These are phyloP conservation scores for Nicotiana noctiflora DNA, from an alignment of 257 asterid species.

Conservation along the genomic window DNA sequence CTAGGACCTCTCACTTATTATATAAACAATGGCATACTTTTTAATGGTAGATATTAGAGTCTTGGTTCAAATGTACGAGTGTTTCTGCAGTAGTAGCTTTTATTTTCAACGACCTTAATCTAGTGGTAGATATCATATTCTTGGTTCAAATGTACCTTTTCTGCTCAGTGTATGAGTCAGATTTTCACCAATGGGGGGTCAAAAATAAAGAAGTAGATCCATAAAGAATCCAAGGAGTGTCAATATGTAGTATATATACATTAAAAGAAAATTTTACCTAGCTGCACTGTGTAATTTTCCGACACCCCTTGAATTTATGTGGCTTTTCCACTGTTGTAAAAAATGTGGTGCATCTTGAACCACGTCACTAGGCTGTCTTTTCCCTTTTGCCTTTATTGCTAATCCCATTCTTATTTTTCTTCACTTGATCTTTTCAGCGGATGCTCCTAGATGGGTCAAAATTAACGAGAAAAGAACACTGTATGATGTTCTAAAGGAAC, in stretches of 20 bases:
- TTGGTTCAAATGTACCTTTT: background rate
- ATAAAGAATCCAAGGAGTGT: too few species aligned
- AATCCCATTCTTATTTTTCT: background rate
- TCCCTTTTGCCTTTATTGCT: background rate
- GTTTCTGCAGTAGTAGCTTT: background rate
- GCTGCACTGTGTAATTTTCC: too few species aligned
- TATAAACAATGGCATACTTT: background rate
- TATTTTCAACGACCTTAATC: background rate
- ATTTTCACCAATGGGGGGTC: too few species aligned
- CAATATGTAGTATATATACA: too few species aligned
- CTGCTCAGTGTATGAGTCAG: background rate
- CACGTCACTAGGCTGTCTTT: background rate
- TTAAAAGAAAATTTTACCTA: too few species aligned
- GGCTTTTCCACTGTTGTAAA: background rate
- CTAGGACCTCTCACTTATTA: background rate
- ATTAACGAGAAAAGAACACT: slow-evolving; percentile 70
- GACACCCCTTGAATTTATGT: too few species aligned
- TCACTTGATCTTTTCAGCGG: slow-evolving; percentile 26
- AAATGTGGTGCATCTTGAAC: background rate
- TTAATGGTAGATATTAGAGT: background rate
- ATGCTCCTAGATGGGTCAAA: slow-evolving; percentile 49
- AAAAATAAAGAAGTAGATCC: too few species aligned
- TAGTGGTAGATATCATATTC: background rate
- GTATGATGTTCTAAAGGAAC: slow-evolving; percentile 51
- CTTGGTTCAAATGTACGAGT: background rate